Base-by-base conservation (phyloP, 257 asterid species). In the Lavandula angustifolia region DNA sequence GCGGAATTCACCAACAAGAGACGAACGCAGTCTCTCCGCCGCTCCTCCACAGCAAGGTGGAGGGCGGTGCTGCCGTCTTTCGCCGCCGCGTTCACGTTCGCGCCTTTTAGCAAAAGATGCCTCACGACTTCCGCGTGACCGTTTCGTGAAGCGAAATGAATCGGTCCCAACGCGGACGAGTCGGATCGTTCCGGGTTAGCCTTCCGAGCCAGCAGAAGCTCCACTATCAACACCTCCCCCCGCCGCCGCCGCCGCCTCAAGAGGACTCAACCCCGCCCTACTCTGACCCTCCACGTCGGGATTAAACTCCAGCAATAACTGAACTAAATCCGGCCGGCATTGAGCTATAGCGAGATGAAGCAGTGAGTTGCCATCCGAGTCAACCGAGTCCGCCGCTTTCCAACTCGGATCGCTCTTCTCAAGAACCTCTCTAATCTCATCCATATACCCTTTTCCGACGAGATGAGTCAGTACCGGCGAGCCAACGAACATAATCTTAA, bases 291-390 rank as follows among this genome's bases (percentile, higher is more conserved):
- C 96, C 0, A 83, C 58, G 9, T 83, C 75, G 0, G 95, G 85
- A 37, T 58, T 78, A 33, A 87, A 89, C 54, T 89, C 95, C 5
- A 89, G 86, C 54, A 85, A 1, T 18, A 89, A 57, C 66, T 89
- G 96, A 33, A 87, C 96, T 32, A 89, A 75, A 69, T 89, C 96
- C 0, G 96, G 83, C 63, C 96, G 54, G 65, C 80, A 65, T 53
- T 77, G 89, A 35, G 81, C 52, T 22, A 87, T 69, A 0, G 96
- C 96, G 60, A 83, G 60, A 54, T 87, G 91, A 2, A 89, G 85
- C 17, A 89, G 66, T 0, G 95, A 78, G n/a, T 75, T 80, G 0
- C 96, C 96, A 0, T 89, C 84, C 2, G 66, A 48, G 31, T 87
- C 89, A 0, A 82, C 64, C 0, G 95, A 78, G 12, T 89, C 89